Percentiles rank a stretch among this genome's conserved stretches.
phyloP scores from a whole-genome alignment of 495 filamentous ascomycete genomes.

The Penicillium parvum region DNA sequence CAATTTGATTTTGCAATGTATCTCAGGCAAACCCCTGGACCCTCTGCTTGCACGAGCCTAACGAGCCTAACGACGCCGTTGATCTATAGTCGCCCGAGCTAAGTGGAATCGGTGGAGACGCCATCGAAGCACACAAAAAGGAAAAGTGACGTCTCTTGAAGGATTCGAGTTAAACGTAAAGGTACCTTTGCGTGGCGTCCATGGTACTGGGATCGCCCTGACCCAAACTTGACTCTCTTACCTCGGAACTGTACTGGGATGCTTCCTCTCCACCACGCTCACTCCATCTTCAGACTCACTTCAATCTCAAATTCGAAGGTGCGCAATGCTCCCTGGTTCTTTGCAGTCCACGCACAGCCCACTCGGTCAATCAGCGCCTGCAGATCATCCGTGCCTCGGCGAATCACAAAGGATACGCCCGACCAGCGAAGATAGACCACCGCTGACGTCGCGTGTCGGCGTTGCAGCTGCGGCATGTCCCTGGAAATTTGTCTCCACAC shows the following conservation, averaged over 20 bases:
- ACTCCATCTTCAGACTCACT: slow-evolving; percentile 7
- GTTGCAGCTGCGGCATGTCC: background rate
- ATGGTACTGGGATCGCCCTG: slow-evolving; percentile 14
- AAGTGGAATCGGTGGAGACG: slow-evolving; percentile 20
- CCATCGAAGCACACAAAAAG: background rate
- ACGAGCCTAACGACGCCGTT: slow-evolving; percentile 16
- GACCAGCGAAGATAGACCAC: slow-evolving; percentile 8
- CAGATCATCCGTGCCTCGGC: slow-evolving; percentile 5
- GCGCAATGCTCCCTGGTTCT: slow-evolving; percentile 3
- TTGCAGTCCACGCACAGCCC: slow-evolving; percentile 10
- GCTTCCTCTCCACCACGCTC: background rate
- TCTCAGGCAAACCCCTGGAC: background rate
- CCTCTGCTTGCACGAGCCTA: slow-evolving; percentile 16
- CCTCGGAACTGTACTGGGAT: background rate
- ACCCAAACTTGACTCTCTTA: slow-evolving; percentile 6
- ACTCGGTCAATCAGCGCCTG: slow-evolving; percentile 8
- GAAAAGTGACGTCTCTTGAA: too few species aligned
- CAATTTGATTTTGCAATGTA: too few species aligned
- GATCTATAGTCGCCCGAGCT: slow-evolving; percentile 15
- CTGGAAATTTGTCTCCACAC: slow-evolving; percentile 1
- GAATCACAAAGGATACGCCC: slow-evolving; percentile 5
- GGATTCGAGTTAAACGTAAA: too few species aligned
- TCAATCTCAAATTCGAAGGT: slow-evolving; percentile 8
- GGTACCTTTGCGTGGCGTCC: too few species aligned
- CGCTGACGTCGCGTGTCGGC: slow-evolving; percentile 4